A percentile compares a stretch with the other conserved stretches of the same genome.
Conservation (phyloP, 495 filamentous ascomycete genomes). For the Penicillium robsamsonii region DNA sequence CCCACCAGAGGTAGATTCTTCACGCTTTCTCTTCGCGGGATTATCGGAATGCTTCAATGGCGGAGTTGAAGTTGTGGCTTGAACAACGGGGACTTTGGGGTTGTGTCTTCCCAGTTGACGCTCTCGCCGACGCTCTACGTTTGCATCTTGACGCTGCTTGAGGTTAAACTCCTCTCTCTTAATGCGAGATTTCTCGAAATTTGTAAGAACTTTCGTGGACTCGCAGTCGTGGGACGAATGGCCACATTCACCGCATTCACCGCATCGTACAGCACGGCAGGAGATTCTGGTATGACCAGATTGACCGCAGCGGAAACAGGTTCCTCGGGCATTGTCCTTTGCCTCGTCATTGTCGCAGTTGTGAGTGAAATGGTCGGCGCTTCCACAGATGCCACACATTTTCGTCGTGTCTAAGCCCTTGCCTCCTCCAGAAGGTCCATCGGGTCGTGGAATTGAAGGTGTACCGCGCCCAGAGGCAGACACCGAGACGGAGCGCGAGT, state of each 20-base stretch:
- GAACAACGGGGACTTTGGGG: constrained; percentile 45
- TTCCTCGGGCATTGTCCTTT: constrained; percentile 33
- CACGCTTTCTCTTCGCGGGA: constrained; percentile 46
- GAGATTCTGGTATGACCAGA: constrained; percentile 36
- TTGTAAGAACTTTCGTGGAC: constrained; percentile 32
- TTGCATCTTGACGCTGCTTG: constrained; percentile 30
- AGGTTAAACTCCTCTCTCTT: constrained; percentile 34
- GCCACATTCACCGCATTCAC: constrained; percentile 47
- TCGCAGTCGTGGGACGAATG: constrained; percentile 39
- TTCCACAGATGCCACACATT: constrained; percentile 49
- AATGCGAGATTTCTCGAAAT: constrained; percentile 34
- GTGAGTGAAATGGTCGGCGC: constrained; percentile 44
- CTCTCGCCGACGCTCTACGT: constrained; percentile 39
- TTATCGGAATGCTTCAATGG: constrained; percentile 12
- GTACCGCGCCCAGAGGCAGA: constrained; percentile 29
- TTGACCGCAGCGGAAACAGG: constrained; percentile 46
- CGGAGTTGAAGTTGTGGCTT: constrained; percentile 27
- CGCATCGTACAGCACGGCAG: constrained; percentile 45
- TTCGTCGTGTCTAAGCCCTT: constrained; percentile 44
- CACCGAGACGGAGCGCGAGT: constrained; percentile 26
- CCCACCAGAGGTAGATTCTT: constrained; percentile 31
- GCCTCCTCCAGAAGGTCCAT: constrained; percentile 46
- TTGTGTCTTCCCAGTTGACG: constrained; percentile 48
- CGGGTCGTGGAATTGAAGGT: constrained; percentile 24
- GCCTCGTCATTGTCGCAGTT: constrained; percentile 50